Conservation (phyloP, 306 rosid species). For the Macrotyloma uniflorum region DNA sequence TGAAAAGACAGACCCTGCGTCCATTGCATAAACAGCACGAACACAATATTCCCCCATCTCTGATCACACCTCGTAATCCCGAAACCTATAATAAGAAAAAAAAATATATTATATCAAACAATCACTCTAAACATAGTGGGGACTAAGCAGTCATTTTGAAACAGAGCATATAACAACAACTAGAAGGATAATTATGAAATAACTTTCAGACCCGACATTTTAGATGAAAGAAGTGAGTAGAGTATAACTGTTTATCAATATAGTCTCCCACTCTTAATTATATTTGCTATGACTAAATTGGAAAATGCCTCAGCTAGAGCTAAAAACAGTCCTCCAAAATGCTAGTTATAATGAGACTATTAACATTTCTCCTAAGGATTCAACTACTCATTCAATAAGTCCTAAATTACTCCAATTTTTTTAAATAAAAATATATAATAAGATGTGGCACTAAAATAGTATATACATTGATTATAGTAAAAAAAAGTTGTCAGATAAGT, state of each 20-base stretch:
- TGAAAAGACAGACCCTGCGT: constrained; percentile 52
- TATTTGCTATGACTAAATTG: neutral
- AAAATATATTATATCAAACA: neutral
- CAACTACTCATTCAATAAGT: neutral
- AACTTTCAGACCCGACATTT: too few relatives aligned
- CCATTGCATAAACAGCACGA: constrained; percentile 76
- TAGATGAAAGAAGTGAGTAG: too few relatives aligned
- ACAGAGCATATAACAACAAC: too few relatives aligned
- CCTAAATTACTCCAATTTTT: neutral
- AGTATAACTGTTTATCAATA: too few relatives aligned
- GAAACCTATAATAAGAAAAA: constrained; percentile 57
- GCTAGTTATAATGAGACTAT: neutral
- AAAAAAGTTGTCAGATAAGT: too few relatives aligned
- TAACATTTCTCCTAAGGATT: constrained; percentile 13
- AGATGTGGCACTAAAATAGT: neutral
- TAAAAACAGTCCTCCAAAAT: too few relatives aligned
- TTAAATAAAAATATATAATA: neutral
- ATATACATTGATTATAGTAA: too few relatives aligned
- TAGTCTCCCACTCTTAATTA: too few relatives aligned
- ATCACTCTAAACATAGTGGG: neutral
- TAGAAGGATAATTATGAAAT: too few relatives aligned
- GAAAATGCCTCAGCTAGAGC: constrained; percentile 17
- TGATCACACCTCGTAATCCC: constrained; percentile 81
- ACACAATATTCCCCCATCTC: constrained; percentile 88
- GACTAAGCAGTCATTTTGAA: too few relatives aligned